Evolutionary conservation across 805 yeast species (phyloP).

Genomic region (Candida glaebosa): DNA sequence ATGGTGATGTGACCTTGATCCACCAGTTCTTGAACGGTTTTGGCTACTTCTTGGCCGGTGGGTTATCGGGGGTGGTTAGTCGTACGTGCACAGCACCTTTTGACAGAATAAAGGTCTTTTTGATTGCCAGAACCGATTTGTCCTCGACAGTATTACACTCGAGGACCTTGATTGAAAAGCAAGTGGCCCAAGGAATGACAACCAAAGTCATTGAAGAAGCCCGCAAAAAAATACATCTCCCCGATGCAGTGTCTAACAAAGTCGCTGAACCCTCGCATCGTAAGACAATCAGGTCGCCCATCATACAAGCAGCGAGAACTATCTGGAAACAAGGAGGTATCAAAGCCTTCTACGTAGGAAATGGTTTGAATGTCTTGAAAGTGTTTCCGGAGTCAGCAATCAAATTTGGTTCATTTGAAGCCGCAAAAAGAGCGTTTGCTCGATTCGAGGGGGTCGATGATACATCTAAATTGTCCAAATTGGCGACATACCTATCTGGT

Average conservation of each 20-base stretch:
- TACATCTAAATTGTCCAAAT: slow-evolving; percentile 63
- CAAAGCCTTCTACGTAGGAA: slow-evolving; percentile 87
- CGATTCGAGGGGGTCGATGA: slow-evolving; percentile 72
- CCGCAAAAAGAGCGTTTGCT: slow-evolving; percentile 73
- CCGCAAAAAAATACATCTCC: slow-evolving; percentile 21
- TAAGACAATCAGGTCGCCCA: slow-evolving; percentile 57
- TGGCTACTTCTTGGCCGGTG: slow-evolving; percentile 93
- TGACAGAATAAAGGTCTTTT: slow-evolving; percentile 88
- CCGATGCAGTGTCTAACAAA: slow-evolving; percentile 22
- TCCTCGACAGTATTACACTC: slow-evolving; percentile 66
- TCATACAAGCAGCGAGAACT: slow-evolving; percentile 74
- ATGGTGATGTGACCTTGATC: slow-evolving; percentile 86
- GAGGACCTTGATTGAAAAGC: slow-evolving; percentile 39
- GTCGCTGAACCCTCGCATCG: slow-evolving; percentile 36
- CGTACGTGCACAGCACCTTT: slow-evolving; percentile 97
- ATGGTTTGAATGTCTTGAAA: slow-evolving; percentile 87
- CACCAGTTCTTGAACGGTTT: slow-evolving; percentile 77
- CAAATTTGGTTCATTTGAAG: slow-evolving; percentile 94
- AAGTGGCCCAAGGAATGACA: slow-evolving; percentile 33
- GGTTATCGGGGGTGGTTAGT: slow-evolving; percentile 91
- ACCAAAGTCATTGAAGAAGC: slow-evolving; percentile 34
- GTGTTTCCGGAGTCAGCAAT: slow-evolving; percentile 97
- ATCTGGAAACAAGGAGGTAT: slow-evolving; percentile 88
- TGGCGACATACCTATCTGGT: slow-evolving; percentile 87
- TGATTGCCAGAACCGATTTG: slow-evolving; percentile 86